These are phyloP conservation scores for Fusarium tuaranense DNA, from an alignment of 2,329 filamentous ascomycete species.

Conservation along the genomic window DNA sequence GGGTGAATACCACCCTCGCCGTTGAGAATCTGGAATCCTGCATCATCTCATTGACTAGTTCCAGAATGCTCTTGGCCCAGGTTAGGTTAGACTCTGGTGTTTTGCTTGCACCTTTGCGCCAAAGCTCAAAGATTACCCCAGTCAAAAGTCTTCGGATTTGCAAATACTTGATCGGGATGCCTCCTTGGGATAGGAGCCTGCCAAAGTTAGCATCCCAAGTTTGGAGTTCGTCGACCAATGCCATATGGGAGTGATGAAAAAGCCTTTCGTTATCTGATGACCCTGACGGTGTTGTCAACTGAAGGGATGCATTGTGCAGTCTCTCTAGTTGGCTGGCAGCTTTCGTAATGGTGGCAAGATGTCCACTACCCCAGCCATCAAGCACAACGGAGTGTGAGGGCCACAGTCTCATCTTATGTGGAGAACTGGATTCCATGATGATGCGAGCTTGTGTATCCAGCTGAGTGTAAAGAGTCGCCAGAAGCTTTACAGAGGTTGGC, in stretches of 20 bases:
- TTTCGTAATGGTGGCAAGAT: neutral
- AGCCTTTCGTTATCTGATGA: too few species aligned
- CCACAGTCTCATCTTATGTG: neutral
- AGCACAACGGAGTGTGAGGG: neutral
- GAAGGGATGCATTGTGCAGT: neutral
- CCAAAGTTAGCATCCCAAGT: conserved; percentile 2
- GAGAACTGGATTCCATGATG: neutral
- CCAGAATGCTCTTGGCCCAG: neutral
- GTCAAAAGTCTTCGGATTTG: neutral
- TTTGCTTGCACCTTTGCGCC: neutral
- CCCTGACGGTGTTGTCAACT: neutral
- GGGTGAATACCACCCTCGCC: neutral
- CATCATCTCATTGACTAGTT: neutral
- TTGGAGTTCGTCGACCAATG: neutral
- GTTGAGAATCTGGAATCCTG: neutral
- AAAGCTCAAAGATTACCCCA: neutral
- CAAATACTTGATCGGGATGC: neutral
- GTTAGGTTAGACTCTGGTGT: neutral
- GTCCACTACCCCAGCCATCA: neutral
- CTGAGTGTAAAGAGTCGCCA: conserved; percentile 6
- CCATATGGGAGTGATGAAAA: too few species aligned
- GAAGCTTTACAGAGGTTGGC: neutral
- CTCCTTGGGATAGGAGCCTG: neutral
- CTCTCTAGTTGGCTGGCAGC: conserved; percentile 3
- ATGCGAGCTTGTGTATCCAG: conserved; percentile 13